Conservation (phyloP, 1,284 basidiomycete genomes). For the Veloboletus limbatus region DNA sequence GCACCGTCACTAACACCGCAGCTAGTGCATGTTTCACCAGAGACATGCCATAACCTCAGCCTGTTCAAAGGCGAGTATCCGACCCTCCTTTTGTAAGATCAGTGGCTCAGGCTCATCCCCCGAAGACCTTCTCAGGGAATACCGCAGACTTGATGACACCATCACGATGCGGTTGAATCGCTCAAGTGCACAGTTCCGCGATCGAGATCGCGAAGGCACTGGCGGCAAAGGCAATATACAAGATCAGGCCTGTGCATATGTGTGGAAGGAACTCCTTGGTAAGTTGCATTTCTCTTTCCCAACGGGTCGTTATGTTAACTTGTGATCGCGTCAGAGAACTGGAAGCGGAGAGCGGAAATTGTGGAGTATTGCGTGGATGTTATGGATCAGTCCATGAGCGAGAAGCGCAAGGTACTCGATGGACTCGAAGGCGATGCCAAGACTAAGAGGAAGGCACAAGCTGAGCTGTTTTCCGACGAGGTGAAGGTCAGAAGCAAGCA, state of each 20-base stretch:
- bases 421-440: constrained; percentile 43
- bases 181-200: constrained; percentile 75
- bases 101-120: constrained; percentile 18
- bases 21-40: constrained; percentile 60
- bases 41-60: constrained; percentile 77
- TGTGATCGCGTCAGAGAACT: constrained; percentile 58
- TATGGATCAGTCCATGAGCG: constrained; percentile 62
- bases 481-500: constrained; percentile 57
- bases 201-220: constrained; percentile 52
- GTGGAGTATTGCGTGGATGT: constrained; percentile 77
- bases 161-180: constrained; percentile 84
- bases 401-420: constrained; percentile 52
- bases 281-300: constrained; percentile 19
- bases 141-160: constrained; percentile 80
- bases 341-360: constrained; percentile 77
- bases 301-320: constrained; percentile 7
- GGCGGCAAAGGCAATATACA: constrained; percentile 50
- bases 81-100: constrained; percentile 5
- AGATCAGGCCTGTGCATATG: constrained; percentile 71
- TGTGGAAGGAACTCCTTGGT: constrained; percentile 86
- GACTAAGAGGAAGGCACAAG: constrained; percentile 48
- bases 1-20: constrained; percentile 57
- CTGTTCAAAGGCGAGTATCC: constrained; percentile 68
- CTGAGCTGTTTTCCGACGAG: constrained; percentile 65
- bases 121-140: constrained; percentile 81